Conservation (phyloP, 306 rosid genomes). For the Parietaria judaica region DNA sequence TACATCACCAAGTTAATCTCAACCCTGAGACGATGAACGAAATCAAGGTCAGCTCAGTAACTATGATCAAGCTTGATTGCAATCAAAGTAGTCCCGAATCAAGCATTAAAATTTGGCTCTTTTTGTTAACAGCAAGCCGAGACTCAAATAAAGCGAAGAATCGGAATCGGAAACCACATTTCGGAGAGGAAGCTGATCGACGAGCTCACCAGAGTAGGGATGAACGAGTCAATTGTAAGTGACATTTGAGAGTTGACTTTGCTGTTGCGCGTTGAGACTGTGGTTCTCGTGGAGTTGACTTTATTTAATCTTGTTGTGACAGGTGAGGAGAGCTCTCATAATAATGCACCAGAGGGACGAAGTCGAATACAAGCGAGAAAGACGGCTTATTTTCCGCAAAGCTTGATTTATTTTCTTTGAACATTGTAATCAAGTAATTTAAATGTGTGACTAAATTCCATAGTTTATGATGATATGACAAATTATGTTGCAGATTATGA, state of each 20-base stretch:
- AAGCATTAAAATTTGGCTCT: slow-evolving; percentile 10
- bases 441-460: neutral
- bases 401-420: slow-evolving; percentile 26
- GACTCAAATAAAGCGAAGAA: slow-evolving; percentile 92
- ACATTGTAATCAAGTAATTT: slow-evolving; percentile 5
- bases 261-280: neutral
- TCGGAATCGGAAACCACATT: slow-evolving; percentile 91
- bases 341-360: slow-evolving; percentile 98
- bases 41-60: slow-evolving; percentile 53
- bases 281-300: neutral
- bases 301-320: slow-evolving; percentile 6
- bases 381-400: slow-evolving; percentile 69
- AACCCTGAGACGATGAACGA: slow-evolving; percentile 86
- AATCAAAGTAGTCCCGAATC: neutral
- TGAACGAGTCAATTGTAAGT: slow-evolving; percentile 89
- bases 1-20: slow-evolving; percentile 76
- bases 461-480: no score
- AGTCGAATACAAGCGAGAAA: slow-evolving; percentile 95
- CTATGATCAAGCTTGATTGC: neutral
- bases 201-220: slow-evolving; percentile 86
- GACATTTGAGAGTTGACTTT: neutral
- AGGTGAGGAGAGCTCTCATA: slow-evolving; percentile 96
- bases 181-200: slow-evolving; percentile 93
- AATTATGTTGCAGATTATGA: no score
- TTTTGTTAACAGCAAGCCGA: slow-evolving; percentile 82